These are phyloP conservation scores for Xylariomycetidae sp. DNA, from an alignment of 2,329 filamentous ascomycete genomes.

Conservation along the genomic window DNA sequence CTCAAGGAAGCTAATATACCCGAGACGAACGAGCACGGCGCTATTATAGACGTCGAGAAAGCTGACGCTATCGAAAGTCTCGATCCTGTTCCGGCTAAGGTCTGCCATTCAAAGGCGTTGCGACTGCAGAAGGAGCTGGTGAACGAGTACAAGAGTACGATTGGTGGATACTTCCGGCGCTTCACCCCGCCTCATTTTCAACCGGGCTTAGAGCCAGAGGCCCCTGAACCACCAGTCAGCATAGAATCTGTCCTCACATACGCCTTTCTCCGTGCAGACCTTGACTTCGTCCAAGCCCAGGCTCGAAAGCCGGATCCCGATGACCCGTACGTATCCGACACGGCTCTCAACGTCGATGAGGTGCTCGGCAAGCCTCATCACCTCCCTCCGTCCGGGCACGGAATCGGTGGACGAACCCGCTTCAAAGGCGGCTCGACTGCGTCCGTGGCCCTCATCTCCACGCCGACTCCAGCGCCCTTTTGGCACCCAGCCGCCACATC, in stretches of 20 bases:
- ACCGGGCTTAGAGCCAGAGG: slow-evolving; percentile 28
- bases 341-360: slow-evolving; percentile 79
- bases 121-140: slow-evolving; percentile 69
- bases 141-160: slow-evolving; percentile 71
- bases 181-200: slow-evolving; percentile 79
- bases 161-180: slow-evolving; percentile 91
- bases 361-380: slow-evolving; percentile 62
- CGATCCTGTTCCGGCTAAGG: slow-evolving; percentile 43
- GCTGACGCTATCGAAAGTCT: slow-evolving; percentile 32
- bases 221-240: slow-evolving; percentile 43
- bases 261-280: slow-evolving; percentile 87
- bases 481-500: slow-evolving; percentile 89
- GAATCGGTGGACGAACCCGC: slow-evolving; percentile 68
- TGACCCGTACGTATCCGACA: slow-evolving; percentile 66
- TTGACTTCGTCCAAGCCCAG: slow-evolving; percentile 90
- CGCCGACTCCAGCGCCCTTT: slow-evolving; percentile 84
- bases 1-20: slow-evolving; percentile 32
- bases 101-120: slow-evolving; percentile 55
- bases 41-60: slow-evolving; percentile 33
- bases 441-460: slow-evolving; percentile 85
- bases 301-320: slow-evolving; percentile 73
- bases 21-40: slow-evolving; percentile 25
- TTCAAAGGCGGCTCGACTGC: slow-evolving; percentile 95
- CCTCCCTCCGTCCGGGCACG: slow-evolving; percentile 49
- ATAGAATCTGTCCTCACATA: slow-evolving; percentile 82